Evolutionary conservation across 2,329 filamentous ascomycete species (phyloP), one percentile per base, ranked within the genome.

Genomic region (Xylaria digitata): DNA sequence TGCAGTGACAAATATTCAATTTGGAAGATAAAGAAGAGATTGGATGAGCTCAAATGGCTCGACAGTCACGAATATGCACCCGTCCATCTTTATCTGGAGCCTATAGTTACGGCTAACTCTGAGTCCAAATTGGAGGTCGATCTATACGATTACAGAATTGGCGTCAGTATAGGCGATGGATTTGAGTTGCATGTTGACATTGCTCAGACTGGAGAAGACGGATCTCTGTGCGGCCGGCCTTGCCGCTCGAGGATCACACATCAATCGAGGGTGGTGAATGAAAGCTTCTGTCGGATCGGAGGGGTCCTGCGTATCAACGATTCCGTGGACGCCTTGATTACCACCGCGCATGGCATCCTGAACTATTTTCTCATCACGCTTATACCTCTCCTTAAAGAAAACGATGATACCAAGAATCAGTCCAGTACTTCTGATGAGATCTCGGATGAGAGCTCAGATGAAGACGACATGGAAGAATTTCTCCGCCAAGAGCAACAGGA

Each of bases 1-100:
- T 63, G 60, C 43, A 43, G 42, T 13, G 60, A 63, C 17, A 43
- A 1, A 9, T 49, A 43, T 32, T 56, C 60, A 23, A 32, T 61
- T 11, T 26, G 48, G 49, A 61, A 46, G 26, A 61, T 61, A 45
- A 61, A 45, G n/a, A 53, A 61, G 49, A 61, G 58, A 53, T 43
- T 61, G 23, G 34, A 32, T 17, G 58, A 61, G 23, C 58, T 61
- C 17, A 19, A 6, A 17, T 61, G 58, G 58, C 58, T 53, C 2
- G 11, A 61, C 8, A 34, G 23, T 23, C 9, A 19, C 37, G 40
- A n/a, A 45, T 61, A n/a, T 17, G 58, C 58, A 21, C 58, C 58
- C 3, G 37, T 61, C n/a, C 48, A 61, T n/a, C 37, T 61, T 1
- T 37, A 61, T 53, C 58, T 53, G n/a, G 49, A 61, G 13, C 49